These are phyloP conservation scores for Acanthamoeba healyi DNA, from an alignment of 208 protist species.

Conservation along the genomic window DNA sequence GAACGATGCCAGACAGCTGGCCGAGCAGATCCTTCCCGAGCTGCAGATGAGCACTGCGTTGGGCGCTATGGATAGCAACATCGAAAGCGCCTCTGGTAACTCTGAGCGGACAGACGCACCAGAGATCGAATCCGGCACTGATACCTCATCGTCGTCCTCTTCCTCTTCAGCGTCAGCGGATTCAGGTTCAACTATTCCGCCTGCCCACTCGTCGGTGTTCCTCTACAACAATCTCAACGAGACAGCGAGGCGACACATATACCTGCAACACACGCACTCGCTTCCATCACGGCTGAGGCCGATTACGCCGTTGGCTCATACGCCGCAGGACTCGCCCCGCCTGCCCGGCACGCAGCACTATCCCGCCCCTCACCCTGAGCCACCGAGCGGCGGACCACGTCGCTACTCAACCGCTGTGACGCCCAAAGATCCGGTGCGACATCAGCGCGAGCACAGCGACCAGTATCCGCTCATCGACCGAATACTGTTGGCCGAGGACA, in stretches of 20 bases:
- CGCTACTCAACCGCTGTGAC: constrained; percentile 3
- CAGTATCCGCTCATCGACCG: background rate
- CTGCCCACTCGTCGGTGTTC: background rate
- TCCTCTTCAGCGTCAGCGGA: background rate
- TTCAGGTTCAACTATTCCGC: background rate
- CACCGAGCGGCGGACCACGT: background rate
- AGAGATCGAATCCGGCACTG: background rate
- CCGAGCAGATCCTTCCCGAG: background rate
- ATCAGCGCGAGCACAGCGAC: background rate
- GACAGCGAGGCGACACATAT: background rate
- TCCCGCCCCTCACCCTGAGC: background rate
- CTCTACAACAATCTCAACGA: constrained; percentile 4
- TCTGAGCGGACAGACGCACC: no score
- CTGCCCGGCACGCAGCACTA: constrained; percentile 33
- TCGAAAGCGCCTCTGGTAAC: background rate
- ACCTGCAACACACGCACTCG: constrained; percentile 21
- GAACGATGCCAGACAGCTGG: background rate
- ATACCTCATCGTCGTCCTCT: background rate
- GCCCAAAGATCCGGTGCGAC: background rate
- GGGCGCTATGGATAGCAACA: background rate
- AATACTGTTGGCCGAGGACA: constrained; percentile 67
- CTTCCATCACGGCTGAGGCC: background rate
- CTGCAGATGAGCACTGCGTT: background rate
- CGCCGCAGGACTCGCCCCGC: background rate
- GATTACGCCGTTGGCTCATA: background rate